phyloP scores from a whole-genome alignment of 208 protist species.

The Trypanosoma mega region DNA sequence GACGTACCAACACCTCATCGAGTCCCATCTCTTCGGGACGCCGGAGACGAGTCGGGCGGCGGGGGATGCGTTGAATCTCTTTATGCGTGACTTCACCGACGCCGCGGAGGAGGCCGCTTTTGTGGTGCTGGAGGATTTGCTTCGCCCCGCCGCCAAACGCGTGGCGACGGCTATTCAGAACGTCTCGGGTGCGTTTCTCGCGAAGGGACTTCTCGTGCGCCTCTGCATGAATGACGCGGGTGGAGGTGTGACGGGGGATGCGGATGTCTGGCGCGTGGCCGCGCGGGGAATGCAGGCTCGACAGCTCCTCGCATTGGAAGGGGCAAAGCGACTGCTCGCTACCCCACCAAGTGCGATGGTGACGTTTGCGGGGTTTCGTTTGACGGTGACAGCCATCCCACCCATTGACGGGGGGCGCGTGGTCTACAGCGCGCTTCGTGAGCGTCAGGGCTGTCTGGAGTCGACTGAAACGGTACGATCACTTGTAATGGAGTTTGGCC shows the following conservation, averaged over 20 bases:
- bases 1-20: constrained; percentile 28
- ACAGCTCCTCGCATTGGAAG: constrained; percentile 42
- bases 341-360: constrained; percentile 49
- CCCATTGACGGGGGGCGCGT: constrained; percentile 26
- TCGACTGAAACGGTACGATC: constrained; percentile 27
- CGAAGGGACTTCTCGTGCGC: constrained; percentile 43
- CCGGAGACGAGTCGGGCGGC: constrained; percentile 14
- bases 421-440: constrained; percentile 7
- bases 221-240: constrained; percentile 51
- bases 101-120: constrained; percentile 33
- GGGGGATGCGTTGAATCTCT: constrained; percentile 11
- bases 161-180: constrained; percentile 15
- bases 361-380: constrained; percentile 53
- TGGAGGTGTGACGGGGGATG: constrained; percentile 46
- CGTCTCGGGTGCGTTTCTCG: constrained; percentile 30
- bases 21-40: constrained; percentile 17
- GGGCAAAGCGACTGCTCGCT: constrained; percentile 47
- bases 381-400: constrained; percentile 60
- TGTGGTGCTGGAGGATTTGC: constrained; percentile 40
- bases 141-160: constrained; percentile 29
- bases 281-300: constrained; percentile 29
- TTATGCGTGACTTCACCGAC: constrained; percentile 37
- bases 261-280: constrained; percentile 35
- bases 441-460: constrained; percentile 4
- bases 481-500: constrained; percentile 31